phyloP scores from a whole-genome alignment of 2,329 filamentous ascomycete genomes.

The Trichoderma aggressivum region DNA sequence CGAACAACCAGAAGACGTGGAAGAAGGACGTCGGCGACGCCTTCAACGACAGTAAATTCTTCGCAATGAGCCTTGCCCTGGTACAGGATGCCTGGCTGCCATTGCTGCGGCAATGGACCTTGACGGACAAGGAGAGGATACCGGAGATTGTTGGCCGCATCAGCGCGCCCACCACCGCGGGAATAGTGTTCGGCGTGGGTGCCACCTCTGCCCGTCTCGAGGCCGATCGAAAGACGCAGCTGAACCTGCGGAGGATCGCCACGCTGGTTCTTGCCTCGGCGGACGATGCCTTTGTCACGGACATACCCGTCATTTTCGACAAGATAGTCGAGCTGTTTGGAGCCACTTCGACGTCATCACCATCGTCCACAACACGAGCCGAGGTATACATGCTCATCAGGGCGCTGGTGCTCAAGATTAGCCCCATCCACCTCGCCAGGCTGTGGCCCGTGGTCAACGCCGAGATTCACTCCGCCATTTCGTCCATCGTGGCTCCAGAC shows the following conservation, averaged over 20 bases:
- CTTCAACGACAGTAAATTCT: conserved; percentile 86
- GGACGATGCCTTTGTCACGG: conserved; percentile 74
- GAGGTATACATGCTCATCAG: conserved; percentile 88
- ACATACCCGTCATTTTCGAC: conserved; percentile 70
- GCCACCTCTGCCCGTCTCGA: conserved; percentile 91
- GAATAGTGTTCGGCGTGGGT: conserved; percentile 97
- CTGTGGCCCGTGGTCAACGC: conserved; percentile 89
- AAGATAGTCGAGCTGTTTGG: conserved; percentile 82
- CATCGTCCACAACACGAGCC: conserved; percentile 81
- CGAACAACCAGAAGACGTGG: conserved; percentile 82
- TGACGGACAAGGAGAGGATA: conserved; percentile 85
- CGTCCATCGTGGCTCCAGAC: conserved; percentile 67
- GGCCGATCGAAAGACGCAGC: conserved; percentile 87
- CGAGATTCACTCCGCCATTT: conserved; percentile 77
- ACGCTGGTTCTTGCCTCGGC: conserved; percentile 74
- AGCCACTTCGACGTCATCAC: conserved; percentile 83
- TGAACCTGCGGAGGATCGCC: conserved; percentile 80
- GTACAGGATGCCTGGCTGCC: conserved; percentile 76
- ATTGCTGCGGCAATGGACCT: conserved; percentile 76
- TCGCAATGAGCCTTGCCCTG: conserved; percentile 63
- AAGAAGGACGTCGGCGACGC: conserved; percentile 89
- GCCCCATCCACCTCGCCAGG: conserved; percentile 72
- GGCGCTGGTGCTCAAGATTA: conserved; percentile 74
- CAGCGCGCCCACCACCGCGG: conserved; percentile 81
- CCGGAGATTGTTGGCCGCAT: conserved; percentile 76